Base-by-base conservation (phyloP, 2,329 filamentous ascomycete species). In the Penicillium oxalicum region DNA sequence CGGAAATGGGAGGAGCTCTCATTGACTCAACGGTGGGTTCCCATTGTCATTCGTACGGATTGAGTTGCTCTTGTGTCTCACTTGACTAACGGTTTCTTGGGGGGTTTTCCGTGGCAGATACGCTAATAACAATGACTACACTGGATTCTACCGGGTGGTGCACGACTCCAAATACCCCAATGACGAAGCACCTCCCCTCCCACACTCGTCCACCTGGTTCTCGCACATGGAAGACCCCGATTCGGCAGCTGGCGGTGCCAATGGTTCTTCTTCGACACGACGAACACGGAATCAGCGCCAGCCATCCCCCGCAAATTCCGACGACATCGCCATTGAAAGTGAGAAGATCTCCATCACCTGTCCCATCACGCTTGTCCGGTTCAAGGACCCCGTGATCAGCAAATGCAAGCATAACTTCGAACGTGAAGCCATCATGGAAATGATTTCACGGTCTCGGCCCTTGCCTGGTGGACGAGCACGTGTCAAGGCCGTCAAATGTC, bases 191-290 rank as follows among this genome's bases (percentile, higher is more conserved):
- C 75, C 77, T 3, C 73, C 75, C 0, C 61, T 83, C 12, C 78
- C 82, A 0, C 74, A 79, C 44, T 66, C 77, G 8, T 77, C 75
- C 9, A 79, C 79, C 9, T 87, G 84, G 84, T 87, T 87, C 61
- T 61, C 69, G 4, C 73, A 76, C 9, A 69, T 77, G 47, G 70
- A 73, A 55, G 73, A 74, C 24, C 47, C 48, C 1, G 47, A 38
- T 47, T 9, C 9, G 5, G 32, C 9, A n/a, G 9, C 24, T 9
- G 29, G 3, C 32, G 34, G 60, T 34, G 38, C 52, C 8, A 12
- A 8, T 36, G 40, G 47, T 25, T 58, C 51, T 12, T 27, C 50
- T 32, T 47, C 32, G 29, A 36, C 9, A 4, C 49, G 49, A 25
- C 50, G 42, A 13, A 53, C 52, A 40, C 56, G 53, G 57, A 66